Conservation (phyloP, 208 protist genomes). For the Dictyostelium gargantuum region DNA sequence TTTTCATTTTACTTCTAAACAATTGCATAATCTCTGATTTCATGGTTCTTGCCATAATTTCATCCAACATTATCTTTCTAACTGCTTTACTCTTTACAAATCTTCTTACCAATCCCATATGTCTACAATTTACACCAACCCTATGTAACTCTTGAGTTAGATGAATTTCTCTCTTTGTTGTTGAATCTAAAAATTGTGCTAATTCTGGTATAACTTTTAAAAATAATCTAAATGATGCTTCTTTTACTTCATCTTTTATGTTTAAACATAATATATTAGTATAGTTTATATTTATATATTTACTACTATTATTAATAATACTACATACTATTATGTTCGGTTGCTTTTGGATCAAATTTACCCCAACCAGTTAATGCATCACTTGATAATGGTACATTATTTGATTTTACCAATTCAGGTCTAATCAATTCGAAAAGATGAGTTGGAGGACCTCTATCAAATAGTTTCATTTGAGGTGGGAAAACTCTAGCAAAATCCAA, state of each 20-base stretch:
- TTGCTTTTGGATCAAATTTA: constrained; percentile 17
- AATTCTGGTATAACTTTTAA: constrained; percentile 47
- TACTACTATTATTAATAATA: neutral
- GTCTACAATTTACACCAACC: constrained; percentile 68
- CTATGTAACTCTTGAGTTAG: constrained; percentile 52
- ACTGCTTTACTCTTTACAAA: neutral
- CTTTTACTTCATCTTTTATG: constrained; percentile 61
- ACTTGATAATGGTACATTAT: constrained; percentile 29
- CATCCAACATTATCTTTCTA: neutral
- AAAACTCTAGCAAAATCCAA: constrained; percentile 69
- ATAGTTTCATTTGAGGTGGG: constrained; percentile 50
- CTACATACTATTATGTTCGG: constrained; percentile 37
- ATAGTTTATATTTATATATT: neutral
- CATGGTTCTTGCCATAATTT: constrained; percentile 60
- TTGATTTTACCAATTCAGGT: constrained; percentile 69
- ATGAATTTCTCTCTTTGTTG: constrained; percentile 22
- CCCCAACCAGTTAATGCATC: constrained; percentile 65
- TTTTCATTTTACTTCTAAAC: constrained; percentile 59
- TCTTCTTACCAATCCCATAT: constrained; percentile 58
- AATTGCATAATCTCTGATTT: constrained; percentile 23
- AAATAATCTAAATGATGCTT: constrained; percentile 60
- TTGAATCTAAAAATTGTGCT: neutral
- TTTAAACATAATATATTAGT: neutral
- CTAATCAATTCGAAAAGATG: constrained; percentile 59
- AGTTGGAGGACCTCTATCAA: constrained; percentile 26